Evolutionary conservation across 345 rosid genomes (phyloP), one percentile per base, ranked within the genome.

Genomic region (Zanthoxylum bungeanum): DNA sequence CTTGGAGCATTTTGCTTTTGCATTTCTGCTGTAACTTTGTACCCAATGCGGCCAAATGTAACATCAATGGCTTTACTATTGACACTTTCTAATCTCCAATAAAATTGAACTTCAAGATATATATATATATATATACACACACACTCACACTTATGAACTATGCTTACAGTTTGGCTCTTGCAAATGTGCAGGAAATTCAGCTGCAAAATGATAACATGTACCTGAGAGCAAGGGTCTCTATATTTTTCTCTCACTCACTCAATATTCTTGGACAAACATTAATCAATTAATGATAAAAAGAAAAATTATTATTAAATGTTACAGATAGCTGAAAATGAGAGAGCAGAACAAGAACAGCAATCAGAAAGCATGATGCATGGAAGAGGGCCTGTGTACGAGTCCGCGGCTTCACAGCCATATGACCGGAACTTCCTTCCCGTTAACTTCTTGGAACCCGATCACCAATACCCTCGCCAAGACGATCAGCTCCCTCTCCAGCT

Each of bases 191-290:
- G 98, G 98, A 87, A 81, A 82, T 86, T 31, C 93, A 90, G 82
- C 87, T 93, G 75, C 97, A 90, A 68, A 93, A 88, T 71, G 89
- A 93, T 66, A 93, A 87, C 81, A 70, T 84, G 88, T 87, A 78
- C 73, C 86, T 90, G 39, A 80, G 93, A 60, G 85, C 92, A 50
- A 89, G 86, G 93, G 98, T 90, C 72, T 65, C 44, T 19, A n/a
- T n/a, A n/a, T n/a, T 34, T 37, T 47, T 47, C 60, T 21, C 58
- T 33, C 47, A 30, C 57, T 17, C 55, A 59, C 33, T 19, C 27
- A 7, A 0, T 0, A 42, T 11, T 9, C 14, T 9, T 37, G 9
- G 30, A 30, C 28, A 59, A 59, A 7, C 16, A n/a, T 9, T 7
- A 5, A 47, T 19, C 8, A 25, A 21, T 17, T 31, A 47, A n/a